Base-by-base conservation (phyloP, 148 eudicot species). In the Pouteria glomerata region DNA sequence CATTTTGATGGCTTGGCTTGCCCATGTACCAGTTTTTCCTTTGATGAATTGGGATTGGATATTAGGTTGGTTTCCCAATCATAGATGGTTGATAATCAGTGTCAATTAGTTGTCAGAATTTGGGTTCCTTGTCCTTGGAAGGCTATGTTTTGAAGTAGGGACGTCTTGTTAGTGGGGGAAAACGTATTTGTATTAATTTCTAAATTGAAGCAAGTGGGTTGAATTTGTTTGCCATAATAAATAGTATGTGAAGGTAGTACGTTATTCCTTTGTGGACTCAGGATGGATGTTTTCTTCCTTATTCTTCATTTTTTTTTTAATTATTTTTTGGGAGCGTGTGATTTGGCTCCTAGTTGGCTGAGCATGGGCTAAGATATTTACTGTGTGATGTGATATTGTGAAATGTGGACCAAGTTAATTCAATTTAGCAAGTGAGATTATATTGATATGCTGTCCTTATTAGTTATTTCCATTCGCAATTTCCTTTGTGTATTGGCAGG, bases 11-110 rank as follows among this genome's bases (percentile, higher is more conserved):
- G 73, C 15, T 8, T 63, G 57, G 63, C 39, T 34, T 74, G 52
- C 30, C 57, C 45, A 24, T 27, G 1, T 50, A 56, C 72, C 55
- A 47, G 74, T 66, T 71, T n/a, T 63, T 68, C 63, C 69, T 42
- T 55, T 72, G 74, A 79, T 68, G 74, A 66, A 73, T 74, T 78
- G 73, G 42, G 71, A 63, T 73, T 61, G 50, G 73, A 30, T 72
- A n/a, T n/a, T 67, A 48, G 63, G 57, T 65, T 67, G 64, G 73
- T 70, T 24, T 58, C 56, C 58, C 70, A 21, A 31, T 51, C 15
- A 6, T 7, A 47, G 61, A 14, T 6, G 4, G 44, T 39, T 39
- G 5, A 39, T 39, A 39, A n/a, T n/a, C n/a, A n/a, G 5, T 4
- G 12, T 26, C 26, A 21, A 14, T 39, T 39, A 57, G 31, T 57